Base-by-base conservation (phyloP, 2,329 filamentous ascomycete species). In the Pseudocercospora pini-densiflorae region DNA sequence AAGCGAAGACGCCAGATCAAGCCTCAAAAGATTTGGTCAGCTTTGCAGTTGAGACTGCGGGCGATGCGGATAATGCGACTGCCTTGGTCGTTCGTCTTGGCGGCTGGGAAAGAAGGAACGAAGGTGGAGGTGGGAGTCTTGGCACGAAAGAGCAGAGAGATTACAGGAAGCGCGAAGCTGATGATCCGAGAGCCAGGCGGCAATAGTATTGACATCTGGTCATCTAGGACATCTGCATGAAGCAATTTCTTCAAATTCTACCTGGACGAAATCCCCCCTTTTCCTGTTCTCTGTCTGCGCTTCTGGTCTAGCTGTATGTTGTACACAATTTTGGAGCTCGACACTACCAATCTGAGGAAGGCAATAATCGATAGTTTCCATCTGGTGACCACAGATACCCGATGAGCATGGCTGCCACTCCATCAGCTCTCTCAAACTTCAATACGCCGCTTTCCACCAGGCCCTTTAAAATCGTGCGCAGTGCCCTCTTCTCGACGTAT, bases 141-240 rank as follows among this genome's bases (percentile, higher is more conserved):
- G 92, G 93, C 2, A 98, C 94, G 4, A 97, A 93, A 81, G 94
- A 98, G 84, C 88, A 94, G 77, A 87, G 95, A 67, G 93, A 97
- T 72, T 94, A 90, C 80, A 88, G 93, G 78, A 89, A 87, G 75
- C 85, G 88, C 59, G 93, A 97, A 78, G 93, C 94, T 5, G 82
- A 88, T 70, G 91, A 97, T 83, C 94, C 94, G 53, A 87, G 94
- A 75, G 86, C 90, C 71, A 87, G 89, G 67, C 88, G 88, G 79
- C 71, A 71, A 66, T 77, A 67, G 45, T 47, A n/a, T 58, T 58
- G 54, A 58, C 29, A 31, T 31, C 24, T 9, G 24, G 14, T 29
- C 16, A 14, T 29, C 51, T 31, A 29, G 14, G 51, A 54, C 24
- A 54, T 54, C 12, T 4, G 24, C 45, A 9, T 49, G 45, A 21